phyloP scores from a whole-genome alignment of 441 rosid species.

The Isatis lusitanica region DNA sequence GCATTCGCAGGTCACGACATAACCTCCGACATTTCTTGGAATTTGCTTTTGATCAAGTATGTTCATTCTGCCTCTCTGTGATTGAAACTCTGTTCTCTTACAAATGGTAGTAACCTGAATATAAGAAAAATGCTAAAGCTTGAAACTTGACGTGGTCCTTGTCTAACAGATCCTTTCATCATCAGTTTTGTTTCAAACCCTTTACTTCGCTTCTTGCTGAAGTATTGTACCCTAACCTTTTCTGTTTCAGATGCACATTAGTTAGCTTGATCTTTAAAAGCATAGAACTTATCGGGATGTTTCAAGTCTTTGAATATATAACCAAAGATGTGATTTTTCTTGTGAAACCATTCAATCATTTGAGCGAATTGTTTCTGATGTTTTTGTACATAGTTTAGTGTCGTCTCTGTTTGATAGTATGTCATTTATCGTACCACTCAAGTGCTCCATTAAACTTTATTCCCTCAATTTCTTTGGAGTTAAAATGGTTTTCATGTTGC shows the following conservation, averaged over 20 bases:
- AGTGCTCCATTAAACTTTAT: not conserved
- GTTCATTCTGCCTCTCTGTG: conserved; percentile 11
- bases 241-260: not conserved
- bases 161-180: no score
- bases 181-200: not conserved
- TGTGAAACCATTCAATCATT: not conserved
- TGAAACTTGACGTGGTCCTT: not conserved
- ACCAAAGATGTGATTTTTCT: not conserved
- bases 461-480: not conserved
- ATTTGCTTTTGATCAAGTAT: conserved; percentile 78
- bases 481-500: conserved; percentile 23
- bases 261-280: not conserved
- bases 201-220: not conserved
- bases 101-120: not conserved
- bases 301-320: not conserved
- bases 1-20: conserved; percentile 39
- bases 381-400: not conserved
- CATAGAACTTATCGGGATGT: not conserved
- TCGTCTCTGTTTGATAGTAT: not conserved
- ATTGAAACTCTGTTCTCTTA: not conserved
- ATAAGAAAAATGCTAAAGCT: not conserved
- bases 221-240: not conserved
- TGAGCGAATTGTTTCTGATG: not conserved
- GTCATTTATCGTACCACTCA: not conserved
- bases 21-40: conserved; percentile 58